A percentile compares a stretch with the other conserved stretches of the same genome.
Conservation (phyloP, 768 basidiomycete species). For the Pilatotrama ljubarskyi region DNA sequence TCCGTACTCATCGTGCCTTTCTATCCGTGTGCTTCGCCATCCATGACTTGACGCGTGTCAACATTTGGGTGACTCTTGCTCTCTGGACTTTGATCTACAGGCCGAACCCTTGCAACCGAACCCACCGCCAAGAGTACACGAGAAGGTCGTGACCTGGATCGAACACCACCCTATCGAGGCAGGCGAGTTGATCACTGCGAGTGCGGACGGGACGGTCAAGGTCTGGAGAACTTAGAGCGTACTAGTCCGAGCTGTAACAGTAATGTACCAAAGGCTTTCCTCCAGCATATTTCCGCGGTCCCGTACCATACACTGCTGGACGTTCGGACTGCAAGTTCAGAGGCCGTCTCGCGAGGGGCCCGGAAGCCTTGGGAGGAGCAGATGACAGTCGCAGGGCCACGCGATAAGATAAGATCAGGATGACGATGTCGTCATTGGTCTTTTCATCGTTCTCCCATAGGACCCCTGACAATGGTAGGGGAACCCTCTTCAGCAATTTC, state of each 20-base stretch:
- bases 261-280: neutral
- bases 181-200: conserved; percentile 84
- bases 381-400: neutral
- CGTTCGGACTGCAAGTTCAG: too few species aligned
- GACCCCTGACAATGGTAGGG: too few species aligned
- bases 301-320: too few species aligned
- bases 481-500: too few species aligned
- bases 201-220: conserved; percentile 89
- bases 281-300: neutral
- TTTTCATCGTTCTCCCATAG: neutral
- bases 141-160: conserved; percentile 87
- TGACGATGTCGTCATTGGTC: neutral
- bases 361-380: too few species aligned
- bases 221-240: conserved; percentile 55
- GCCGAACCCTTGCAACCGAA: conserved; percentile 68
- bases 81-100: conserved; percentile 38
- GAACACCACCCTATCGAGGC: conserved; percentile 84
- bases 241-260: neutral
- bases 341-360: too few species aligned
- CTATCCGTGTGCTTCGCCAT: neutral
- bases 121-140: conserved; percentile 77
- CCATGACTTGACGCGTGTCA: neutral
- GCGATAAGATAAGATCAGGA: conserved; percentile 7
- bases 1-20: conserved; percentile 2
- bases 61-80: too few species aligned